A percentile compares a stretch with the other conserved stretches of the same genome.
Conservation (phyloP, 768 basidiomycete species). For the Kwoniella pini region DNA sequence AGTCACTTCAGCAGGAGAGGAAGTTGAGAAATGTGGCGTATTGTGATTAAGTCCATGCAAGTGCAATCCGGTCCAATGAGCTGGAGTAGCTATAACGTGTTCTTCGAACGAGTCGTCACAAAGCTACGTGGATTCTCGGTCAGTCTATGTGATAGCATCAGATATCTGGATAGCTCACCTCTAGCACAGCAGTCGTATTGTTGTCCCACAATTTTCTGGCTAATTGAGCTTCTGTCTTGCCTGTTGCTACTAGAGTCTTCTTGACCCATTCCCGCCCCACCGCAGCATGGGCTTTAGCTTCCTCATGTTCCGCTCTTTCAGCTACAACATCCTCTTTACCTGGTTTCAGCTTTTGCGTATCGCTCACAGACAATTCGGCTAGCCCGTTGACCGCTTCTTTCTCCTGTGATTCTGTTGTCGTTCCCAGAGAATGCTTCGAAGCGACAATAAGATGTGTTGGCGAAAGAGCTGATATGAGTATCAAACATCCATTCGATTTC, state of each 20-base stretch:
- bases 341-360: constrained; percentile 16
- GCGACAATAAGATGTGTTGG: constrained; percentile 74
- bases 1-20: constrained; percentile 67
- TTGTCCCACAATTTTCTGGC: constrained; percentile 74
- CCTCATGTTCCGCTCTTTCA: constrained; percentile 12
- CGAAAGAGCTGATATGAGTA: constrained; percentile 85
- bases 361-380: not conserved
- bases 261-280: constrained; percentile 81
- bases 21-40: constrained; percentile 68
- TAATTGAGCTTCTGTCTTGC: constrained; percentile 71
- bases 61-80: constrained; percentile 83
- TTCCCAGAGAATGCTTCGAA: constrained; percentile 87
- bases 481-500: constrained; percentile 96
- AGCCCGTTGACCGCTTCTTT: constrained; percentile 10
- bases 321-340: constrained; percentile 9
- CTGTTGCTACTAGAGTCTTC: constrained; percentile 64
- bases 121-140: constrained; percentile 66
- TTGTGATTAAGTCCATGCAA: constrained; percentile 85
- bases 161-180: no score
- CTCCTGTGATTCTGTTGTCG: constrained; percentile 28
- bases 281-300: constrained; percentile 67
- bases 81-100: constrained; percentile 82
- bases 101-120: constrained; percentile 98
- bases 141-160: no score
- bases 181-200: constrained; percentile 85